Base-by-base conservation (phyloP, 139 green algal species). In the Pleodorina starrii region DNA sequence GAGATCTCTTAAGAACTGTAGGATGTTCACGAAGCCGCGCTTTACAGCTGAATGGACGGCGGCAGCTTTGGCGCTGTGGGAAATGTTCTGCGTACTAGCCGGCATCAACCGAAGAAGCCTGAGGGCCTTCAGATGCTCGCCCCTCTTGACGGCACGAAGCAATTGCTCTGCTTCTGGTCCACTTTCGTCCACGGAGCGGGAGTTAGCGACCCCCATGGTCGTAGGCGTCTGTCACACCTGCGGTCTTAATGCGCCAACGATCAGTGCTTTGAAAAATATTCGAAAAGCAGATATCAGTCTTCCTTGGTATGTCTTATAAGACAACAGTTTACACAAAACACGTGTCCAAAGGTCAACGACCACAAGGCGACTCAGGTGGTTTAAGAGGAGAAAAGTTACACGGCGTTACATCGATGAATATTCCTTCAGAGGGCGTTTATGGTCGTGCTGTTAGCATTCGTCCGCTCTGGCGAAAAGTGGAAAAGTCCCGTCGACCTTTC, bases 41-140 rank as follows among this genome's bases (percentile, higher is more conserved):
- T 83, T 83, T 12, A 66, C 74, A 66, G 74, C 74, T 44, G 25
- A 59, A 46, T 83, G 74, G n/a, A 83, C 14, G 4, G n/a, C 5
- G 27, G 14, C 2, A 46, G 74, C 74, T 44, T 83, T 83, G 14
- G 27, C 27, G 44, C 21, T 25, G 44, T 43, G 25, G 10, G 74
- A 46, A 32, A 83, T 35, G 35, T 10, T 36, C 42, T 27, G 38
- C 17, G 42, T 16, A 12, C 42, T 48, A 0, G 14, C 21, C 25
- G 72, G 72, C 21, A 38, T 54, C 5, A n/a, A 19, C 7, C 42
- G 2, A 36, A 57, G 19, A 57, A 80, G 40, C 5, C 72, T 16
- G 7, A 80, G 43, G 5, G 72, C 72, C 72, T 35, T 57, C 11
- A 59, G 16, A 36, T 80, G 72, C 23, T 80, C 72, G 42, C 72